A percentile compares a stretch with the other conserved stretches of the same genome.
Evolutionary conservation across 768 basidiomycete species (phyloP).

Genomic region (Tubosaeta sp.): DNA sequence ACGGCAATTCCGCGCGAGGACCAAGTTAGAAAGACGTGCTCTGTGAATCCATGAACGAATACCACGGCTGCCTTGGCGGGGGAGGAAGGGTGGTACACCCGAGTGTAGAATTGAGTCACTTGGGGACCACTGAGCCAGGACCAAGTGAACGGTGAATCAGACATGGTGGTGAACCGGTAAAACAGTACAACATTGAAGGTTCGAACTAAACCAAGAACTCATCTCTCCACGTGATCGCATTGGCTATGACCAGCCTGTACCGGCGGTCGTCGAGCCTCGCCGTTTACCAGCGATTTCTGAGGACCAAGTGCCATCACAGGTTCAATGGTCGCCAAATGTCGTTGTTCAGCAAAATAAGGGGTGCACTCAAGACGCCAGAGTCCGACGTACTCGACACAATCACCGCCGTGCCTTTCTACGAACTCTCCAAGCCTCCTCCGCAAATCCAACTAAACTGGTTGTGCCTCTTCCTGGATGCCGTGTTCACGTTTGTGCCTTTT

Average conservation of each 20-base stretch:
- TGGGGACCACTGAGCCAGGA: slow-evolving; percentile 60
- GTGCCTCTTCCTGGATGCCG: slow-evolving; percentile 26
- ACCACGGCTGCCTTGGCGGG: slow-evolving; percentile 54
- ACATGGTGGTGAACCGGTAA: slow-evolving; percentile 18
- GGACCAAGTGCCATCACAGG: background rate
- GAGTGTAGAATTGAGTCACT: slow-evolving; percentile 62
- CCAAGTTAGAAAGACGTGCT: slow-evolving; percentile 58
- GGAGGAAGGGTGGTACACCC: slow-evolving; percentile 48
- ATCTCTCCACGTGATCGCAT: background rate
- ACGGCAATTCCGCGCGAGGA: slow-evolving; percentile 54
- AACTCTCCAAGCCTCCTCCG: slow-evolving; percentile 14
- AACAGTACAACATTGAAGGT: no score
- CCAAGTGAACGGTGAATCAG: slow-evolving; percentile 30
- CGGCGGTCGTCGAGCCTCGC: slow-evolving; percentile 8
- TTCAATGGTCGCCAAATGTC: slow-evolving; percentile 13
- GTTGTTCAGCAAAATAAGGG: background rate
- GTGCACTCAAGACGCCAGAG: slow-evolving; percentile 12
- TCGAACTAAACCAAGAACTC: no score
- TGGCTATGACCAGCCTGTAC: slow-evolving; percentile 8
- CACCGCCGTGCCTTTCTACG: slow-evolving; percentile 23
- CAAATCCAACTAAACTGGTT: slow-evolving; percentile 25
- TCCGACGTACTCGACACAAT: slow-evolving; percentile 17
- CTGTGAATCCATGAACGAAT: slow-evolving; percentile 75
- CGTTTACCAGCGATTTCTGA: background rate
- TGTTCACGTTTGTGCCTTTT: slow-evolving; percentile 26